Percentiles rank a stretch among this genome's conserved stretches.
Conservation (phyloP, 148 eudicot genomes). For the Rhododendron ovatum region DNA sequence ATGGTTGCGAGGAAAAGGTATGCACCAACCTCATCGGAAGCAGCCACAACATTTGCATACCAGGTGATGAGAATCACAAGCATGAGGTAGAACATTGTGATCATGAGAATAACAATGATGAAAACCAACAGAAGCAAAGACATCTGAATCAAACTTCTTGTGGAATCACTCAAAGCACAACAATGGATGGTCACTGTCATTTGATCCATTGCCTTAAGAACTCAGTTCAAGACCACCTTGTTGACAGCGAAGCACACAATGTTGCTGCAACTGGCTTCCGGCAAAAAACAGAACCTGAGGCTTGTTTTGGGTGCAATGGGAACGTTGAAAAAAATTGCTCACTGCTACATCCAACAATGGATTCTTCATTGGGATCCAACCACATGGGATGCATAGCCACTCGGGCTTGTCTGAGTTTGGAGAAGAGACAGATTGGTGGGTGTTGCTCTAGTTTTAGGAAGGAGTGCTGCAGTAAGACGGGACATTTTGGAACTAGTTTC, state of each 20-base stretch:
- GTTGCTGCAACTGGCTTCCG: background rate
- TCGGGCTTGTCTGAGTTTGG: constrained; percentile 25
- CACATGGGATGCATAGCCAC: constrained; percentile 1
- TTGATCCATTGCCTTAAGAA: background rate
- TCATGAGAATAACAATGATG: background rate
- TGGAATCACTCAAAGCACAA: background rate
- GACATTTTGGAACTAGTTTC: constrained; percentile 30
- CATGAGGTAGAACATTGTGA: background rate
- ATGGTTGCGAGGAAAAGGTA: constrained; percentile 4
- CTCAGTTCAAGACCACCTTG: background rate
- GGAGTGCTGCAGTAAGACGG: constrained; percentile 42
- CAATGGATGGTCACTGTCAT: background rate
- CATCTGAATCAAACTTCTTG: background rate
- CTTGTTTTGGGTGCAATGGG: background rate
- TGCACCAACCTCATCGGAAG: background rate
- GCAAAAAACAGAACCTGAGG: background rate
- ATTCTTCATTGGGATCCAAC: background rate
- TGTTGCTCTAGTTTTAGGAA: constrained; percentile 57
- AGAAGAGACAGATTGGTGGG: constrained; percentile 38
- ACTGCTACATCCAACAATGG: background rate
- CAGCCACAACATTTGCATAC: background rate
- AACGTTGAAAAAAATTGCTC: background rate
- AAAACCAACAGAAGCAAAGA: background rate
- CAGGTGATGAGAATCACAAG: constrained; percentile 3
- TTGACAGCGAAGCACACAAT: background rate